Base-by-base conservation (phyloP, 2,329 filamentous ascomycete species). In the Fusarium buxicola region DNA sequence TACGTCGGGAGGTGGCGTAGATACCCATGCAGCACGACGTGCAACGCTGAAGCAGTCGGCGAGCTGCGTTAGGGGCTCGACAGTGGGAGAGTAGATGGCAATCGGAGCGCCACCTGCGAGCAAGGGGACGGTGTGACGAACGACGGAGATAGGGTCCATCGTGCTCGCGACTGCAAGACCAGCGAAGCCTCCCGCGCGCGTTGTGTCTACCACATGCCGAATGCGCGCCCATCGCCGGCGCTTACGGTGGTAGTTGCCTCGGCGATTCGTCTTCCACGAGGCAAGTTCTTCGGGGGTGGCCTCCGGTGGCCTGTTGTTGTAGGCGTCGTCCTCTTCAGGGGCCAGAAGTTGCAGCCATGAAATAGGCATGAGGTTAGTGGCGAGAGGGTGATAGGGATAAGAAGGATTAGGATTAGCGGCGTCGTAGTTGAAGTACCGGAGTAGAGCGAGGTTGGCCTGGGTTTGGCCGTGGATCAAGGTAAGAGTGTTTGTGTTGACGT, bases 291-390 rank as follows among this genome's bases (percentile, higher is more conserved):
- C 85, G 1, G 87, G 80, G 0, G 87, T 70, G 1, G 89, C 80
- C 0, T 78, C 73, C 1, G 86, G 81, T 0, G 92, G 90, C 49
- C 89, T 84, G 24, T 85, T 83, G 28, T 81, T 77, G 76, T 96
- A 97, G 5, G 90, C 86, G 1, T 85, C 83, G 75, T 98, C 95
- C 27, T 87, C 80, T 31, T 86, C 79, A 0, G 95, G 95, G 21
- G 90, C 84, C 13, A 97, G 80, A 6, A 99, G 86, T 76, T 98
- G 94, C 3, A 99, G 85, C 94, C 94, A 99, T 25, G 92, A 94
- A 27, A 98, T 81, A 6, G 90, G 87, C 70, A 94, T 89, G 47
- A 99, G 86, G 73, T 95, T 89, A 13, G 86, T 89, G 75, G 90
- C 85, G 10, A 99, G 86, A 1, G 95, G 94, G 73, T 98, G 95